A percentile compares a stretch with the other conserved stretches of the same genome.
phyloP scores from a whole-genome alignment of 371 early-diverging fungal genomes.

The Mucor piriformis region DNA sequence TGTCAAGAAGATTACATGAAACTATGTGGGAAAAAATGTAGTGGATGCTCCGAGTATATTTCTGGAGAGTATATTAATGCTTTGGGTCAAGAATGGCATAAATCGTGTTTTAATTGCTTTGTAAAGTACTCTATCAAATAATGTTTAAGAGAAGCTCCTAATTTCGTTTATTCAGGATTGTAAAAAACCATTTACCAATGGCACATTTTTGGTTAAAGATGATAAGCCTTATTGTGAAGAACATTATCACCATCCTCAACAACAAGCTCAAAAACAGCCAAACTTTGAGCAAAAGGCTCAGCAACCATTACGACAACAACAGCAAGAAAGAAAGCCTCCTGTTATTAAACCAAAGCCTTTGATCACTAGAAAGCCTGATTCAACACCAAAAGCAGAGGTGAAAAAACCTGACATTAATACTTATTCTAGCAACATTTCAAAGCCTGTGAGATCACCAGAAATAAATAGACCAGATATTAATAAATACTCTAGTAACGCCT shows the following conservation, averaged over 20 bases:
- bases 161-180: constrained; percentile 34
- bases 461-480: no score
- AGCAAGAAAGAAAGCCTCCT: constrained; percentile 5
- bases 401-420: constrained; percentile 5
- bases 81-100: constrained; percentile 67
- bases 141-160: not conserved
- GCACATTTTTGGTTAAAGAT: constrained; percentile 54
- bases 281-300: not conserved
- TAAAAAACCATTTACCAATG: constrained; percentile 51
- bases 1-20: constrained; percentile 27
- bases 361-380: constrained; percentile 1
- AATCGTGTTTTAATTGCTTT: constrained; percentile 69
- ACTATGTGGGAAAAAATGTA: constrained; percentile 22
- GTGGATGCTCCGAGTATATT: constrained; percentile 40
- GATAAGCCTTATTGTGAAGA: constrained; percentile 67
- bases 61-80: constrained; percentile 66
- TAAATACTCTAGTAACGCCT: not conserved
- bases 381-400: not conserved
- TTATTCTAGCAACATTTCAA: no score
- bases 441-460: no score
- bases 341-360: constrained; percentile 10
- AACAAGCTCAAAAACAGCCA: not conserved
- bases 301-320: not conserved
- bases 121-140: constrained; percentile 16
- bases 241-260: constrained; percentile 52